phyloP scores from a whole-genome alignment of 495 filamentous ascomycete genomes.

The Penicillium robsamsonii region DNA sequence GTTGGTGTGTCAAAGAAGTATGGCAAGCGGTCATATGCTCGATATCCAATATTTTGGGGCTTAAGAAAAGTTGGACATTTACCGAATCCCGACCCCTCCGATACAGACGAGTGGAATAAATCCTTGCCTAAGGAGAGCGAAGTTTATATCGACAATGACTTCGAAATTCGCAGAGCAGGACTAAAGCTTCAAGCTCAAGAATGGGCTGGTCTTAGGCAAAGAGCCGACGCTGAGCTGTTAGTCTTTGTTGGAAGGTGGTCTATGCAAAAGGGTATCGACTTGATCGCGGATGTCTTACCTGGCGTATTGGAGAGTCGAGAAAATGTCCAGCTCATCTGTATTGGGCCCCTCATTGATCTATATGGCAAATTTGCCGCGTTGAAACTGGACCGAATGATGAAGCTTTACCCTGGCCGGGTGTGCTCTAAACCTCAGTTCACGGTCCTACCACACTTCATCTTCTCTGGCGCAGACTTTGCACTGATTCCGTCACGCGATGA shows the following conservation, averaged over 20 bases:
- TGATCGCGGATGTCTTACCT: slow-evolving; percentile 76
- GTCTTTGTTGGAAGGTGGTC: slow-evolving; percentile 81
- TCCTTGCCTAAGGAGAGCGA: slow-evolving; percentile 51
- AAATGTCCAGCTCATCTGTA: slow-evolving; percentile 66
- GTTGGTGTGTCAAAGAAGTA: slow-evolving; percentile 76
- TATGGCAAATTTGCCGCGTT: slow-evolving; percentile 76
- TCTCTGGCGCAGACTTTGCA: slow-evolving; percentile 76
- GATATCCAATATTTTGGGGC: slow-evolving; percentile 79
- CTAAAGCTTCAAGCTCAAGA: slow-evolving; percentile 69
- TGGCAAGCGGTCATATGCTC: slow-evolving; percentile 68
- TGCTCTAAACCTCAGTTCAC: slow-evolving; percentile 78
- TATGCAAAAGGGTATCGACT: slow-evolving; percentile 74
- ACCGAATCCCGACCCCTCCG: slow-evolving; percentile 74
- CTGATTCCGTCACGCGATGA: slow-evolving; percentile 78
- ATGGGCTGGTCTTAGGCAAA: slow-evolving; percentile 68
- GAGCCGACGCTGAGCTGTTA: slow-evolving; percentile 67
- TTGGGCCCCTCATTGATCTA: slow-evolving; percentile 74
- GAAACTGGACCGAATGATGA: slow-evolving; percentile 70
- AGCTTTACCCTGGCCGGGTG: slow-evolving; percentile 71
- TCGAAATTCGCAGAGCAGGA: slow-evolving; percentile 55
- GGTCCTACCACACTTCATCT: slow-evolving; percentile 69
- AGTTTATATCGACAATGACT: slow-evolving; percentile 54
- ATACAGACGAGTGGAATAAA: slow-evolving; percentile 66
- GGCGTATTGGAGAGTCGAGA: slow-evolving; percentile 65
- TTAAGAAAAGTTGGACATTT: slow-evolving; percentile 66